Base-by-base conservation (phyloP, 805 yeast genomes). In the Lachancea meyersii region DNA sequence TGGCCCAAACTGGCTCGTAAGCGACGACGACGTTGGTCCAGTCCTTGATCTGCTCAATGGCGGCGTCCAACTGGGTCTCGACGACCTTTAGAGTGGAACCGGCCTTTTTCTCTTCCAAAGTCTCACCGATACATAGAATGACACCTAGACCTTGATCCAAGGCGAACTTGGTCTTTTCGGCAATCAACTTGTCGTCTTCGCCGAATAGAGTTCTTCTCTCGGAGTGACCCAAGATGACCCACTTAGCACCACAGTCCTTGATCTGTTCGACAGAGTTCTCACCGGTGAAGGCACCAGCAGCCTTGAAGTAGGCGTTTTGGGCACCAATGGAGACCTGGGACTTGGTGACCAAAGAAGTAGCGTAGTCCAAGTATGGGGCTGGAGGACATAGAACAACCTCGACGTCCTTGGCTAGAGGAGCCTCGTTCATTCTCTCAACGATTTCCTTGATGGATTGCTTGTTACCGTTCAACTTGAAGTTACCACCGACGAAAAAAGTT, bases 1-100 rank as follows among this genome's bases (percentile, higher is more conserved):
- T 93, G 60, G 98, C 98, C 98, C 98, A 93, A 56, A 93, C 96
- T 60, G 98, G 98, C 76, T 93, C 98, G 75, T 93, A 93, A 62
- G 98, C 98, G 68, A 93, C 72, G 53, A 93, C 97, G 55, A 93
- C 75, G 69, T 85, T 76, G 51, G 83, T 60, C 97, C 97, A 91
- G 80, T 89, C 97, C 60, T 66, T 61, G 50, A 87, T 81, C 48
- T 82, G 73, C 65, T 79, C 83, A 61, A 84, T 71, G 49, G 84
- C 97, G 49, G 97, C 96, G 55, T 79, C 75, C 63, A 91, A 76
- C 77, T 93, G 97, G 74, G 85, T 80, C 67, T 83, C 77, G 69
- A 86, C 82, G 50, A 93, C 95, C 22, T 79, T 77, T 58, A 91
- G 76, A 60, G 98, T 91, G 69, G 78, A 65, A 64, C 85, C 87